Base-by-base conservation (phyloP, 2,329 filamentous ascomycete genomes). In the Xylaria sp. region DNA sequence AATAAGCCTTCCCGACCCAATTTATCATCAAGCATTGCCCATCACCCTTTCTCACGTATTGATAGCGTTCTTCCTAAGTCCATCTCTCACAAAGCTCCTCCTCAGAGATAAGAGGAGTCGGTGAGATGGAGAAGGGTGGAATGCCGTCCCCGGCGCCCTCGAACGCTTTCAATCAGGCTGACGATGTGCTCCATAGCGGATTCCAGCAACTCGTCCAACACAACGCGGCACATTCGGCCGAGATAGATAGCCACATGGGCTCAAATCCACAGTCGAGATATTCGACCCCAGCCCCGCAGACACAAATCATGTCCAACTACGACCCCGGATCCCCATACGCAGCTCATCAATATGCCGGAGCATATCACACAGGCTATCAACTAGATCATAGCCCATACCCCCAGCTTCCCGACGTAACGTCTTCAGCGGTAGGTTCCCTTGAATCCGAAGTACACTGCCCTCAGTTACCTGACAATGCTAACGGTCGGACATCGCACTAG, bases 101-200 rank as follows among this genome's bases (percentile, higher is more conserved):
- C 15, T 46, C 25, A 57, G 54, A 41, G 8, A 66, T 48, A 71
- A 59, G 51, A 58, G 58, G 51, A 71, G 25, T 65, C 58, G 67
- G 73, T 74, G 75, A 75, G 65, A 78, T 77, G 75, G 76, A 76
- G 71, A 75, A 74, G 68, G 60, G 59, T 58, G 67, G 73, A 4
- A 81, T 84, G 44, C 82, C 81, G 52, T 86, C 86, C 25, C 85
- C 86, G 67, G 81, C 83, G 63, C 82, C 82, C 23, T 83, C 82
- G 58, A 78, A 78, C 63, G 76, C 76, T 65, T 77, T 77, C 23
- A 73, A 78, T 56, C 76, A 77, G 28, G 50, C 77, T 34, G 72
- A 80, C 58, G 74, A 74, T 66, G 81, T 83, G 34, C 78, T 83
- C 31, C 80, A 82, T n/a, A 78, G 80, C 66, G 80, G 81, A 48